These are phyloP conservation scores for Wickerhamomyces sydowiorum DNA, from an alignment of 805 yeast species.

Conservation along the genomic window DNA sequence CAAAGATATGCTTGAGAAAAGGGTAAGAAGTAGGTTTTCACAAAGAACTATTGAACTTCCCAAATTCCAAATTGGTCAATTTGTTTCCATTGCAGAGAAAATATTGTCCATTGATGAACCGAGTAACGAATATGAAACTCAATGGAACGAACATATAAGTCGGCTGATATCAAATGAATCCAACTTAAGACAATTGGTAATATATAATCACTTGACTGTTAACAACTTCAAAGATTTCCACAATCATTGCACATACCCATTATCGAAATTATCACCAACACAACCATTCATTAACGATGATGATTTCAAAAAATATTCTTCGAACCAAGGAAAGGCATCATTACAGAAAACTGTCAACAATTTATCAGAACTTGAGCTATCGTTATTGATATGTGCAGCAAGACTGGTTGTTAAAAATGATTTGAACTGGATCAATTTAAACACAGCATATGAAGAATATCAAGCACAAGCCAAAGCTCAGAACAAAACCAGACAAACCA, in stretches of 20 bases:
- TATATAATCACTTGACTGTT: slow-evolving; percentile 49
- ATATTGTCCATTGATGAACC: slow-evolving; percentile 28
- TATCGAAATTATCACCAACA: slow-evolving; percentile 26
- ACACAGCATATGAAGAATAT: slow-evolving; percentile 74
- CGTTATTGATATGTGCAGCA: slow-evolving; percentile 69
- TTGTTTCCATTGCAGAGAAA: slow-evolving; percentile 40
- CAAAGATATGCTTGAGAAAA: slow-evolving; percentile 78
- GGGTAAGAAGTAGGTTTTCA: slow-evolving; percentile 86
- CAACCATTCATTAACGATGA: slow-evolving; percentile 21
- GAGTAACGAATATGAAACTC: slow-evolving; percentile 21
- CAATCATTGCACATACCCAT: slow-evolving; percentile 36
- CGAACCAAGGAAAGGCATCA: slow-evolving; percentile 24
- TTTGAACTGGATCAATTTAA: slow-evolving; percentile 62
- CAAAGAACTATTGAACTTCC: slow-evolving; percentile 65
- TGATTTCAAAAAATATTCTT: slow-evolving; percentile 21
- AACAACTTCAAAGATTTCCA: slow-evolving; percentile 51
- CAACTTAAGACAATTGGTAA: slow-evolving; percentile 30
- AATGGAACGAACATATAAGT: slow-evolving; percentile 41
- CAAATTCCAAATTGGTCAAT: slow-evolving; percentile 40
- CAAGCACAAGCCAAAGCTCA: slow-evolving; percentile 40
- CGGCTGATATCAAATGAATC: slow-evolving; percentile 24
- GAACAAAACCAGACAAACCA: slow-evolving; percentile 33
- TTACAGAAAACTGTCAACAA: slow-evolving; percentile 24
- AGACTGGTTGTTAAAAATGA: slow-evolving; percentile 58
- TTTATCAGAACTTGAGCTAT: slow-evolving; percentile 66